Conservation (phyloP, 805 yeast genomes). For the Yarrowia deformans region DNA sequence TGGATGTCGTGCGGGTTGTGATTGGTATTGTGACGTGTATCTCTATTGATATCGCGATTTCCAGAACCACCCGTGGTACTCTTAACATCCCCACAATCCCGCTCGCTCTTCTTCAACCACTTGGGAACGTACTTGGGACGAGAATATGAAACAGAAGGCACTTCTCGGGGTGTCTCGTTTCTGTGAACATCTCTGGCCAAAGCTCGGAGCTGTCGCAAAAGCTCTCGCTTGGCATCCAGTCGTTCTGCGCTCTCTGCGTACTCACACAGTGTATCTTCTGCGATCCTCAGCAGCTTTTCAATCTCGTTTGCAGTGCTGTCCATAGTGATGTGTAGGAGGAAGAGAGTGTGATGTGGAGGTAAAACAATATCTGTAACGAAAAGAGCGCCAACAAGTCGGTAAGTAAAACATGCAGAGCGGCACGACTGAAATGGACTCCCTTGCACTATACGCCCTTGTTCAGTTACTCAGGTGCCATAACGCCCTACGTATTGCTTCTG, state of each 20-base stretch:
- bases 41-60: no score
- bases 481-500: no score
- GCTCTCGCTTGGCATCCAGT: not conserved
- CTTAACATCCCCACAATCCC: no score
- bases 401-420: no score
- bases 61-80: no score
- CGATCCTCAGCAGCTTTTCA: not conserved
- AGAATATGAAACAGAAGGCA: not conserved
- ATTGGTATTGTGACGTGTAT: no score
- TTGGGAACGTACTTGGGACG: conserved; percentile 20
- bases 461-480: no score
- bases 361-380: no score
- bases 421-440: no score
- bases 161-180: not conserved
- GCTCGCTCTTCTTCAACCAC: not conserved
- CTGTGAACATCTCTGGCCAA: not conserved
- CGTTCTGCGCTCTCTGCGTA: not conserved
- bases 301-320: not conserved
- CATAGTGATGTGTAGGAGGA: not conserved
- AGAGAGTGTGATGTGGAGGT: not conserved
- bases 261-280: conserved; percentile 6
- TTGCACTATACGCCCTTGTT: no score
- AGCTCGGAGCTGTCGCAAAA: not conserved
- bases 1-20: no score
- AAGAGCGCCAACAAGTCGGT: no score